Base-by-base conservation (phyloP, 495 filamentous ascomycete species). In the Penicillium canariense region DNA sequence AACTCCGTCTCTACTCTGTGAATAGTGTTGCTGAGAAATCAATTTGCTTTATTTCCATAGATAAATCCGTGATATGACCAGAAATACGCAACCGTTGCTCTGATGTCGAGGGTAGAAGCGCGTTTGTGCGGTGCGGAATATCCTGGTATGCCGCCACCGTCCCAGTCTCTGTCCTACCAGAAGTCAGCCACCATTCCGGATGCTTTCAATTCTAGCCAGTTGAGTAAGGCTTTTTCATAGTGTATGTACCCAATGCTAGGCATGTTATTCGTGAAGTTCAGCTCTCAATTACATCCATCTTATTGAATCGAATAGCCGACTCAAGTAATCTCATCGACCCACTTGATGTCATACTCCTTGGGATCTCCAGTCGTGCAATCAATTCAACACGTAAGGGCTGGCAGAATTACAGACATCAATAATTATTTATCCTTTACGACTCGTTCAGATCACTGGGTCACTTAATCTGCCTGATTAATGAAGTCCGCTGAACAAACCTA, bases 341-440 rank as follows among this genome's bases (percentile, higher is more conserved):
- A 61, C 58, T 61, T 61, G 58, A 61, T 61, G 58, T 56, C 58
- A 61, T 61, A 56, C 55, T 25, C 18, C 26, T 23, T 26, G 15
- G 11, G 23, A n/a, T 22, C 35, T 23, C 15, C 25, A 25, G 48
- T 26, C 40, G 23, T 5, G 10, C 17, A 14, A 14, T 25, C 20
- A 42, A 42, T 23, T 25, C 36, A 12, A 42, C 38, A n/a, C n/a
- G n/a, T n/a, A n/a, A n/a, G n/a, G n/a, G n/a, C n/a, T n/a, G n/a
- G n/a, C n/a, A n/a, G n/a, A n/a, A n/a, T n/a, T n/a, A n/a, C n/a
- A n/a, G n/a, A n/a, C n/a, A n/a, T n/a, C n/a, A n/a, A n/a, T n/a
- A n/a, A n/a, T n/a, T n/a, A n/a, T n/a, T n/a, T n/a, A n/a, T n/a
- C n/a, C n/a, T n/a, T n/a, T n/a, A 39, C 9, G 8, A 39, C 3